phyloP scores from a whole-genome alignment of 1,284 basidiomycete species.

The Heliocybe sulcata region DNA sequence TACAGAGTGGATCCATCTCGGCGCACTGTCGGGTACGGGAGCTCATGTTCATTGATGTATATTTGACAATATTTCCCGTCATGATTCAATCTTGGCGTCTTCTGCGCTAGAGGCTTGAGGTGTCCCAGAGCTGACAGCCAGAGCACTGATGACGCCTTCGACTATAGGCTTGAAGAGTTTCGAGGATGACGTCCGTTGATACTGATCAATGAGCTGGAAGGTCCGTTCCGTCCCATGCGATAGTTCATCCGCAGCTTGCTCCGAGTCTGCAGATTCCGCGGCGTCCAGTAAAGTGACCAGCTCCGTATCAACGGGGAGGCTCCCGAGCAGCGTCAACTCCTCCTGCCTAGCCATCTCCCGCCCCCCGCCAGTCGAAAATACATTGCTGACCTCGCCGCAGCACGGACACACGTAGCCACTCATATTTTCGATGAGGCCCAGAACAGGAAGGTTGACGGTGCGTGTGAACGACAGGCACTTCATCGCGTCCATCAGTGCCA shows the following conservation, averaged over 20 bases:
- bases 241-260: slow-evolving; percentile 14
- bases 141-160: slow-evolving; percentile 27
- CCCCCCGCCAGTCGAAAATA: slow-evolving; percentile 94
- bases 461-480: slow-evolving; percentile 95
- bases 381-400: slow-evolving; percentile 88
- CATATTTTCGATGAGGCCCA: slow-evolving; percentile 98
- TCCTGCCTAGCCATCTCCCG: slow-evolving; percentile 79
- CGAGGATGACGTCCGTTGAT: slow-evolving; percentile 55
- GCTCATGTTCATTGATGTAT: too few species aligned
- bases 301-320: slow-evolving; percentile 91
- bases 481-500: slow-evolving; percentile 91
- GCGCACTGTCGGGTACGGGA: background rate
- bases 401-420: slow-evolving; percentile 97
- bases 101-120: too few species aligned
- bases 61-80: too few species aligned
- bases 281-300: slow-evolving; percentile 86
- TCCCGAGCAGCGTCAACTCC: slow-evolving; percentile 75
- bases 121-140: too few species aligned
- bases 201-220: slow-evolving; percentile 46
- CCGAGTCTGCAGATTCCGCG: slow-evolving; percentile 28
- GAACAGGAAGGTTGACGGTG: slow-evolving; percentile 79
- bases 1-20: background rate
- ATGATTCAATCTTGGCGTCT: too few species aligned
- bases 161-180: slow-evolving; percentile 51
- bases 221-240: slow-evolving; percentile 15